Conservation (phyloP, 2,329 filamentous ascomycete genomes). For the Cadophora sp. region DNA sequence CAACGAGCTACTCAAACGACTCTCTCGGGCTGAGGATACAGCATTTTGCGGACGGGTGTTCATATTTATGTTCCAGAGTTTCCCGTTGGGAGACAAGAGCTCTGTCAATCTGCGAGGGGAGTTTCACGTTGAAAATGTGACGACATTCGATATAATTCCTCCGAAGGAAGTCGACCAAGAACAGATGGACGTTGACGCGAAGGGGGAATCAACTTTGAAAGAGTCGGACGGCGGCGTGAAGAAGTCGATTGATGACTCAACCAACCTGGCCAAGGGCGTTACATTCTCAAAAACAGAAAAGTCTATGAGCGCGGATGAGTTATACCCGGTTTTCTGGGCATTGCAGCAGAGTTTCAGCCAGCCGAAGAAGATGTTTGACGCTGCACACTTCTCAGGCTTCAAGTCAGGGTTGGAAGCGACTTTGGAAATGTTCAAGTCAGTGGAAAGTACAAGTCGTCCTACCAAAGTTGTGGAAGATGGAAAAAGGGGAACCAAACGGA, state of each 20-base stretch:
- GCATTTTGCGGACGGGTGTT: slow-evolving; percentile 98
- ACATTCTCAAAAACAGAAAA: slow-evolving; percentile 53
- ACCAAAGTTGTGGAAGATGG: slow-evolving; percentile 67
- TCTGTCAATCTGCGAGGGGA: slow-evolving; percentile 96
- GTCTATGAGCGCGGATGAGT: slow-evolving; percentile 67
- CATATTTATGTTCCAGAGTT: slow-evolving; percentile 98
- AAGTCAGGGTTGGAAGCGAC: slow-evolving; percentile 68
- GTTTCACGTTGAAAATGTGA: slow-evolving; percentile 95
- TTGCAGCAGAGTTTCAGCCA: slow-evolving; percentile 92
- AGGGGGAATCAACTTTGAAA: slow-evolving; percentile 23
- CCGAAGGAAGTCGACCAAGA: slow-evolving; percentile 50
- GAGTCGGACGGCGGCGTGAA: slow-evolving; percentile 31
- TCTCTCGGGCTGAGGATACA: slow-evolving; percentile 96
- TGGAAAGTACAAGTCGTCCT: slow-evolving; percentile 55
- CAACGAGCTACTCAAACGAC: slow-evolving; percentile 89
- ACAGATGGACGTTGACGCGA: slow-evolving; percentile 71
- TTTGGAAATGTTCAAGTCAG: slow-evolving; percentile 78
- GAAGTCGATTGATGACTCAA: slow-evolving; percentile 42
- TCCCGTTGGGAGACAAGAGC: slow-evolving; percentile 94
- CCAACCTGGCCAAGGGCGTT: slow-evolving; percentile 52
- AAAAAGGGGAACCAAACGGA: slow-evolving; percentile 73
- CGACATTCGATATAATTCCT: slow-evolving; percentile 73
- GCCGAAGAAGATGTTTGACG: slow-evolving; percentile 81
- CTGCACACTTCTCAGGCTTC: slow-evolving; percentile 69
- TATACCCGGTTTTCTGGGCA: slow-evolving; percentile 95